Conservation (phyloP, 805 yeast genomes). For the Kodamaea jinghongensis region DNA sequence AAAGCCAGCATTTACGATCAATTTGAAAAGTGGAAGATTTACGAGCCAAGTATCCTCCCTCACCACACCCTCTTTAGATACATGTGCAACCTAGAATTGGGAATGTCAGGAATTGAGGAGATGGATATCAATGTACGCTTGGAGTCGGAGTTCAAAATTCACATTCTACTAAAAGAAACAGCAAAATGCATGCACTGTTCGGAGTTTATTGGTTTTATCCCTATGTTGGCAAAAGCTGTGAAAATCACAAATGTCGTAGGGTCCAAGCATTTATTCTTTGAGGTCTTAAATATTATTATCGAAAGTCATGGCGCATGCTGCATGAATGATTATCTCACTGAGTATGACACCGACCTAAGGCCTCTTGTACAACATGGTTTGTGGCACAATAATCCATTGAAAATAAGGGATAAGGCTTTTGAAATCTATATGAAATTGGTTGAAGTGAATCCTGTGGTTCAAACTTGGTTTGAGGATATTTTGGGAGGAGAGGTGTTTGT, state of each 20-base stretch:
- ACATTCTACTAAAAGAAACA: constrained; percentile 17
- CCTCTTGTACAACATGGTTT: constrained; percentile 34
- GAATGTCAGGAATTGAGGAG: constrained; percentile 19
- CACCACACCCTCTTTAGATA: constrained; percentile 29
- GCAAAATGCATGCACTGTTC: constrained; percentile 20
- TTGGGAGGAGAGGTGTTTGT: constrained; percentile 13
- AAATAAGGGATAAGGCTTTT: constrained; percentile 20
- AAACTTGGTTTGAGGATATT: constrained; percentile 15
- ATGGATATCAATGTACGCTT: constrained; percentile 14
- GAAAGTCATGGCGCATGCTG: constrained; percentile 32
- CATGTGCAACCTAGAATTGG: constrained; percentile 34
- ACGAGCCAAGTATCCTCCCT: constrained; percentile 29
- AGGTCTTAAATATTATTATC: constrained; percentile 20
- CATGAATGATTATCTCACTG: constrained; percentile 28
- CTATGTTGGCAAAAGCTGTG: constrained; percentile 35
- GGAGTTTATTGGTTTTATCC: constrained; percentile 30
- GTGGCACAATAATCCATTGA: constrained; percentile 23
- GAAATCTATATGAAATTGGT: constrained; percentile 20
- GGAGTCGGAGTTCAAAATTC: constrained; percentile 17
- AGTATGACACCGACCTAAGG: constrained; percentile 20
- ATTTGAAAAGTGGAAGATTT: constrained; percentile 32
- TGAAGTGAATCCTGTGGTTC: constrained; percentile 8
- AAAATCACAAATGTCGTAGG: constrained; percentile 16
- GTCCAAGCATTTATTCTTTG: constrained; percentile 25
- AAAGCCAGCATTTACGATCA: constrained; percentile 14